These are phyloP conservation scores for Sugiyamaella japonica DNA, from an alignment of 1,139 yeast genomes.

Conservation along the genomic window DNA sequence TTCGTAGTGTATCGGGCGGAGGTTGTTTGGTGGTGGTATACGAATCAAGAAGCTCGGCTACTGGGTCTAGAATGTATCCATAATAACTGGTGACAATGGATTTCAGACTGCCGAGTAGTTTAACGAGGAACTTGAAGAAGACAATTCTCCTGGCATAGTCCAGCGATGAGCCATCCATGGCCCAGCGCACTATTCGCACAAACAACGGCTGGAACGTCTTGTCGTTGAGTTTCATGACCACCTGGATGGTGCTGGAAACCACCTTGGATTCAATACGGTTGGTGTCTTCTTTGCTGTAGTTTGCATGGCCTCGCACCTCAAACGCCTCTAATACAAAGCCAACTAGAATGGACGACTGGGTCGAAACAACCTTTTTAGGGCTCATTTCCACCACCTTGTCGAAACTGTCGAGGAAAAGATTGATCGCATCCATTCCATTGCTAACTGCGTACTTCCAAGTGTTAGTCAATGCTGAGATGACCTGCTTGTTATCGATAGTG, in stretches of 20 bases:
- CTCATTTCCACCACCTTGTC: constrained; percentile 64
- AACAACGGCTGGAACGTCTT: constrained; percentile 91
- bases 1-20: constrained; percentile 53
- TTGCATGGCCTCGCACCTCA: constrained; percentile 53
- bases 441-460: constrained; percentile 61
- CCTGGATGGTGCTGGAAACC: constrained; percentile 69
- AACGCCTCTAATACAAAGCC: constrained; percentile 70
- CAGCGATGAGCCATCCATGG: constrained; percentile 71
- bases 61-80: constrained; percentile 77
- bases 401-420: constrained; percentile 65
- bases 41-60: constrained; percentile 37
- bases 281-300: constrained; percentile 70
- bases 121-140: constrained; percentile 84
- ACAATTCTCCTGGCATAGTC: constrained; percentile 47
- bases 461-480: constrained; percentile 58
- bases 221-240: constrained; percentile 89
- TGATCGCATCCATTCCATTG: constrained; percentile 53
- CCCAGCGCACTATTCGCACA: constrained; percentile 90
- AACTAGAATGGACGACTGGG: constrained; percentile 69
- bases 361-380: constrained; percentile 72
- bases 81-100: constrained; percentile 86
- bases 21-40: constrained; percentile 20
- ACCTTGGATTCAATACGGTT: constrained; percentile 78
- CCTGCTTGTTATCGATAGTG: constrained; percentile 64
- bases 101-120: constrained; percentile 77